Evolutionary conservation across 352 stramenopile species (phyloP).

Genomic region (Globisporangium megalacanthum): DNA sequence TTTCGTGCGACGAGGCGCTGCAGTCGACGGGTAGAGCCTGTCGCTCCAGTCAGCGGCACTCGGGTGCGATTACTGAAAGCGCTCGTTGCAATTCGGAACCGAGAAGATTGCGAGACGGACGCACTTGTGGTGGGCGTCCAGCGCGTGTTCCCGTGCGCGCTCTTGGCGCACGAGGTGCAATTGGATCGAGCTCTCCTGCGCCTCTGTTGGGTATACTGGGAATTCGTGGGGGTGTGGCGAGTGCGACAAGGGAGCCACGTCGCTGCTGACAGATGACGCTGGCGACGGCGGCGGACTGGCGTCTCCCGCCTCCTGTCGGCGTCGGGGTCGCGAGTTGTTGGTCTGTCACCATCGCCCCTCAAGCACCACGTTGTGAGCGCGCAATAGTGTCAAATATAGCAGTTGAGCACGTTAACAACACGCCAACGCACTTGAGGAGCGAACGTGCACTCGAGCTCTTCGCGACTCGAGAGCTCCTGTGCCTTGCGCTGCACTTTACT

Average conservation of each 20-base stretch:
- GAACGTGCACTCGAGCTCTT: constrained; percentile 57
- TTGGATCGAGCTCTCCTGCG: constrained; percentile 57
- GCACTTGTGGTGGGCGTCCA: constrained; percentile 40
- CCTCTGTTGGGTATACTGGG: constrained; percentile 51
- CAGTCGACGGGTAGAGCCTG: constrained; percentile 24
- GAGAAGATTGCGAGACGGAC: background rate
- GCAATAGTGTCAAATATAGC: too few species aligned
- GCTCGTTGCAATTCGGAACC: background rate
- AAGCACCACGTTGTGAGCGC: too few species aligned
- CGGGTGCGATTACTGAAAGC: background rate
- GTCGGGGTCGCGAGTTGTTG: background rate
- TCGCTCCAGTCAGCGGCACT: constrained; percentile 1
- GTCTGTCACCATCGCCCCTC: too few species aligned
- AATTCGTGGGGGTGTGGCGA: background rate
- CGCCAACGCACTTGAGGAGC: constrained; percentile 37
- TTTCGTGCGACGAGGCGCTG: too few species aligned
- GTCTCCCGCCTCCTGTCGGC: too few species aligned
- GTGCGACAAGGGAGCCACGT: background rate
- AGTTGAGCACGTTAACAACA: too few species aligned
- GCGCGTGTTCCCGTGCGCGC: constrained; percentile 32
- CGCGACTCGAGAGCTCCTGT: constrained; percentile 31
- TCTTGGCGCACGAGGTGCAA: constrained; percentile 49
- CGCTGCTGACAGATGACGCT: background rate
- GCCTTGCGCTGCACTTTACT: constrained; percentile 41
- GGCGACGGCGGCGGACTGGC: constrained; percentile 1